A percentile compares a stretch with the other conserved stretches of the same genome.
Evolutionary conservation across 78 protist species (phyloP).

Genomic region (Mantamonas sphyraenae): DNA sequence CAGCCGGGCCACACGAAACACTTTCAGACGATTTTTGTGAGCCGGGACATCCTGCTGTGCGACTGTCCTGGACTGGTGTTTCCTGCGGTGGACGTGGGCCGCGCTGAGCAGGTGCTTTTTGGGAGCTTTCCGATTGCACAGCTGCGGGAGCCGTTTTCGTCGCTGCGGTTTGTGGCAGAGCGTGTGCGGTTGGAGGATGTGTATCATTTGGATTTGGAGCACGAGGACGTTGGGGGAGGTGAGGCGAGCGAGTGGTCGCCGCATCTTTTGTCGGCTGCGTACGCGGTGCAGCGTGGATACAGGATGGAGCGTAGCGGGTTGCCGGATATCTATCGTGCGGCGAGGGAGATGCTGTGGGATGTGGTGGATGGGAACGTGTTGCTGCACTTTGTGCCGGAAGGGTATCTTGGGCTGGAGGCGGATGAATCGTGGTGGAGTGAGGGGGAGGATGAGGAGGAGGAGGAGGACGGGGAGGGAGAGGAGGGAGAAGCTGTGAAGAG

Average conservation of each 20-base stretch:
- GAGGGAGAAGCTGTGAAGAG: too few relatives aligned
- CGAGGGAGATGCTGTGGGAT: not conserved
- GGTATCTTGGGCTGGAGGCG: too few relatives aligned
- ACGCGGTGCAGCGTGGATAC: not conserved
- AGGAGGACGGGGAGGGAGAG: too few relatives aligned
- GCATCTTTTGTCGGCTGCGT: not conserved
- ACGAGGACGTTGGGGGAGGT: not conserved
- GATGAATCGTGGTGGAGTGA: too few relatives aligned
- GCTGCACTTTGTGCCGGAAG: not conserved
- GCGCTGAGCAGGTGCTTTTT: slow-evolving; percentile 5
- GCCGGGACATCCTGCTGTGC: slow-evolving; percentile 10
- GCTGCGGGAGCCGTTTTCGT: slow-evolving; percentile 17
- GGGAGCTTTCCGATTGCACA: slow-evolving; percentile 12
- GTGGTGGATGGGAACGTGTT: not conserved
- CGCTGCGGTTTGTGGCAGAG: not conserved
- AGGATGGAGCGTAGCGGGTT: not conserved
- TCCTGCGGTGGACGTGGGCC: slow-evolving; percentile 7
- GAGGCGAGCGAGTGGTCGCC: not conserved
- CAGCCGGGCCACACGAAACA: slow-evolving; percentile 57
- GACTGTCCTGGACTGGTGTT: slow-evolving; percentile 50
- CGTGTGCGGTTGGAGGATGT: not conserved
- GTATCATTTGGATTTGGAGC: not conserved
- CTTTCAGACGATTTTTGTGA: slow-evolving; percentile 23
- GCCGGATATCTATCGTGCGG: slow-evolving; percentile 10
- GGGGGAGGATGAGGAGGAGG: too few relatives aligned